These are phyloP conservation scores for Pseudogymnoascus sp. DNA, from an alignment of 2,329 filamentous ascomycete genomes.

Conservation along the genomic window DNA sequence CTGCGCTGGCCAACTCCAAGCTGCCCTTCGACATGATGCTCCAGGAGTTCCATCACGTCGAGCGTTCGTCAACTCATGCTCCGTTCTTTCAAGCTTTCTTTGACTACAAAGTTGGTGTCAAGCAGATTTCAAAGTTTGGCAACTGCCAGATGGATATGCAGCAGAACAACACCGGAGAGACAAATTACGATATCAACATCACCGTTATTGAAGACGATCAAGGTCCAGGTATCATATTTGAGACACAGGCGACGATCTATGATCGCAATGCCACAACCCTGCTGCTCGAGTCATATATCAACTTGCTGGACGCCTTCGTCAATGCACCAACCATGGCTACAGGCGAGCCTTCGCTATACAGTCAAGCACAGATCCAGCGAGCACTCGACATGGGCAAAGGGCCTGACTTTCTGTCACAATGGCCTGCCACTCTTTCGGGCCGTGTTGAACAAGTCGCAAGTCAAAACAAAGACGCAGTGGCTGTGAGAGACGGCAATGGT, in stretches of 20 bases:
- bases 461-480: constrained; percentile 9
- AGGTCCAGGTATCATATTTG: constrained; percentile 11
- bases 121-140: constrained; percentile 17
- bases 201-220: constrained; percentile 13
- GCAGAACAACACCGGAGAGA: constrained; percentile 16
- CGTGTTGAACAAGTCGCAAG: constrained; percentile 15
- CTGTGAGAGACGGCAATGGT: constrained; percentile 13
- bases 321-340: constrained; percentile 13
- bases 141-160: constrained; percentile 18
- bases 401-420: constrained; percentile 12
- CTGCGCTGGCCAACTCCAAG: constrained; percentile 18
- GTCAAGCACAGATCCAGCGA: constrained; percentile 9
- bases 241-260: constrained; percentile 13
- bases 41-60: constrained; percentile 16
- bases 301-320: constrained; percentile 34
- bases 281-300: constrained; percentile 12
- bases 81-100: constrained; percentile 20
- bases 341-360: constrained; percentile 11
- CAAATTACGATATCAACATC: constrained; percentile 26
- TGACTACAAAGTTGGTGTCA: constrained; percentile 18
- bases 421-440: constrained; percentile 17
- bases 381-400: constrained; percentile 13
- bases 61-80: constrained; percentile 16
- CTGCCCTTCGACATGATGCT: constrained; percentile 20
- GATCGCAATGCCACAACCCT: background rate